These are phyloP conservation scores for Barnettozyma siamensis DNA, from an alignment of 805 yeast genomes.

Conservation along the genomic window DNA sequence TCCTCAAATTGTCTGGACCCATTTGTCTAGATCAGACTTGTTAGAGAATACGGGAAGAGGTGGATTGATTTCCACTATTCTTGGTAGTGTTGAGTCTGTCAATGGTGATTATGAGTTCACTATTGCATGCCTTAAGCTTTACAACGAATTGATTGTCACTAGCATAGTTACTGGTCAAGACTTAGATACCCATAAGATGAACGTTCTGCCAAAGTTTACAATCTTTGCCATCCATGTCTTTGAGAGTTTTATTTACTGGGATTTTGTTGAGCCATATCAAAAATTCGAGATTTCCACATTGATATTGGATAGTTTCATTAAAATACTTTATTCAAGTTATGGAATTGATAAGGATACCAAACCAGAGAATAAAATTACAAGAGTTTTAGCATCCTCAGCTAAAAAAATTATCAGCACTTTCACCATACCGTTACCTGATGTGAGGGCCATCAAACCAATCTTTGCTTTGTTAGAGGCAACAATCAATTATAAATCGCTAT, in stretches of 20 bases:
- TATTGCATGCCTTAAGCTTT: conserved; percentile 49
- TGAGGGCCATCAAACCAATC: conserved; percentile 51
- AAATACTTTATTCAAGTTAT: conserved; percentile 47
- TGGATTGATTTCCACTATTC: conserved; percentile 53
- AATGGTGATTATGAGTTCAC: conserved; percentile 64
- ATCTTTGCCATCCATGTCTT: conserved; percentile 59
- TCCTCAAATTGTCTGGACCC: conserved; percentile 75
- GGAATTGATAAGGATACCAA: conserved; percentile 40
- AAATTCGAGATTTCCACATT: conserved; percentile 55
- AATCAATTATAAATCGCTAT: conserved; percentile 30
- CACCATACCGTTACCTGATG: conserved; percentile 44
- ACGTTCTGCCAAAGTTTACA: conserved; percentile 49
- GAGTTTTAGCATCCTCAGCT: conserved; percentile 47
- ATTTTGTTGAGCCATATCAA: conserved; percentile 50
- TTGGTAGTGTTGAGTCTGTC: conserved; percentile 70
- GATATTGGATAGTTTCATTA: conserved; percentile 48
- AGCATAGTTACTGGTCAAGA: conserved; percentile 36
- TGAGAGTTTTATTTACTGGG: conserved; percentile 71
- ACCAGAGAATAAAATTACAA: conserved; percentile 39
- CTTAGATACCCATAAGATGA: conserved; percentile 38
- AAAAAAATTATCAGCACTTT: conserved; percentile 48
- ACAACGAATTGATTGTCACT: conserved; percentile 46
- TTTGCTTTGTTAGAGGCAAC: conserved; percentile 43
- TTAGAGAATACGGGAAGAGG: conserved; percentile 58
- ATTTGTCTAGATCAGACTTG: conserved; percentile 59